Evolutionary conservation across 306 rosid genomes (phyloP).

Genomic region (peach (Prunus persica)): DNA sequence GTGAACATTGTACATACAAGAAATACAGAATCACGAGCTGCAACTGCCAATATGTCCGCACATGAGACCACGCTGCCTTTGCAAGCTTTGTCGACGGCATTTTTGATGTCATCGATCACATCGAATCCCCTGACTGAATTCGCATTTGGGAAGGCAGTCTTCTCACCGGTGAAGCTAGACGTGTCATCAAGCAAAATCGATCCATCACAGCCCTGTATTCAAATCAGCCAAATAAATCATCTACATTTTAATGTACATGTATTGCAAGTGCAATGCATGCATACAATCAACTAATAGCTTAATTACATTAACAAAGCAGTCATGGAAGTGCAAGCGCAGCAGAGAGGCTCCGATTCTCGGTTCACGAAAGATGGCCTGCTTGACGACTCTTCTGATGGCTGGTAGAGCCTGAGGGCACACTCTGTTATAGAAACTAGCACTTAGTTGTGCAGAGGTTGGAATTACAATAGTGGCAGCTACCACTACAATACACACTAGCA

Average conservation of each 20-base stretch:
- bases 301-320: constrained; percentile 35
- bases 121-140: constrained; percentile 34
- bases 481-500: background rate
- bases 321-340: constrained; percentile 34
- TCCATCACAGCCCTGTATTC: constrained; percentile 34
- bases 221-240: background rate
- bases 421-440: constrained; percentile 4
- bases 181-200: constrained; percentile 37
- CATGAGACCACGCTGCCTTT: constrained; percentile 23
- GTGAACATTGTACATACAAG: constrained; percentile 4
- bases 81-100: constrained; percentile 21
- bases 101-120: constrained; percentile 25
- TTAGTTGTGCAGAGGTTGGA: constrained; percentile 24
- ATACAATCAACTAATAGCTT: background rate
- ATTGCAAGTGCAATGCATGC: background rate
- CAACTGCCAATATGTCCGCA: constrained; percentile 34
- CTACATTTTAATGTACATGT: background rate
- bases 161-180: constrained; percentile 28
- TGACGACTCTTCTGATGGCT: constrained; percentile 14
- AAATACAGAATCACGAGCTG: constrained; percentile 33
- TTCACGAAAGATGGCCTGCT: constrained; percentile 12
- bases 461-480: background rate
- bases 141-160: constrained; percentile 27
- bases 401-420: constrained; percentile 28
- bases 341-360: constrained; percentile 43